Evolutionary conservation across 768 basidiomycete species (phyloP).

Genomic region (Russula sp.): DNA sequence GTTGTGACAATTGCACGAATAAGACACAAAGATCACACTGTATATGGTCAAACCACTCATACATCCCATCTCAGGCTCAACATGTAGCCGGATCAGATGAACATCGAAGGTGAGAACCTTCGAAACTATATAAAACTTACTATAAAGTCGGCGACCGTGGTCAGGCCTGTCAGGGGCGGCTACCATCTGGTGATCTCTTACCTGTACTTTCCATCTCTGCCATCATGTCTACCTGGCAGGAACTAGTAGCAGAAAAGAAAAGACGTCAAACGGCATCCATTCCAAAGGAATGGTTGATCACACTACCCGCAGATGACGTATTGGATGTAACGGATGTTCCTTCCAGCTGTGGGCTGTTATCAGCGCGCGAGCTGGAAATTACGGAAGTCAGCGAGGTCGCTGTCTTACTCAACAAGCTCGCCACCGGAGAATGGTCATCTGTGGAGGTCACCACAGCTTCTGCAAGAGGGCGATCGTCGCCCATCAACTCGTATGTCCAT

Average conservation of each 20-base stretch:
- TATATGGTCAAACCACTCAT: not conserved
- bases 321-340: slow-evolving; percentile 57
- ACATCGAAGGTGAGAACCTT: not conserved
- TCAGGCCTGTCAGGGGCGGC: no score
- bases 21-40: not conserved
- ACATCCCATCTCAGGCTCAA: no score
- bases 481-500: slow-evolving; percentile 44
- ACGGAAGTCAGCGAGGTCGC: slow-evolving; percentile 50
- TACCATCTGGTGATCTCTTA: not conserved
- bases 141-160: no score
- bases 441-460: slow-evolving; percentile 48
- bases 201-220: not conserved
- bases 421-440: slow-evolving; percentile 54
- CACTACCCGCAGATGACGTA: slow-evolving; percentile 45
- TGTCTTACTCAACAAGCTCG: slow-evolving; percentile 52
- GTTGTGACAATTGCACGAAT: not conserved
- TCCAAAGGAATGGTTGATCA: slow-evolving; percentile 62
- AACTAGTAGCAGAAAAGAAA: slow-evolving; percentile 29
- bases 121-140: not conserved
- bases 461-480: slow-evolving; percentile 51
- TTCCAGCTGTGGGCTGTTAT: slow-evolving; percentile 54
- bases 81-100: not conserved
- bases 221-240: slow-evolving; percentile 28
- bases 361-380: slow-evolving; percentile 55
- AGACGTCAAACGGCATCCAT: slow-evolving; percentile 50